phyloP scores from a whole-genome alignment of 2,329 filamentous ascomycete genomes.

The Diaporthe citri region DNA sequence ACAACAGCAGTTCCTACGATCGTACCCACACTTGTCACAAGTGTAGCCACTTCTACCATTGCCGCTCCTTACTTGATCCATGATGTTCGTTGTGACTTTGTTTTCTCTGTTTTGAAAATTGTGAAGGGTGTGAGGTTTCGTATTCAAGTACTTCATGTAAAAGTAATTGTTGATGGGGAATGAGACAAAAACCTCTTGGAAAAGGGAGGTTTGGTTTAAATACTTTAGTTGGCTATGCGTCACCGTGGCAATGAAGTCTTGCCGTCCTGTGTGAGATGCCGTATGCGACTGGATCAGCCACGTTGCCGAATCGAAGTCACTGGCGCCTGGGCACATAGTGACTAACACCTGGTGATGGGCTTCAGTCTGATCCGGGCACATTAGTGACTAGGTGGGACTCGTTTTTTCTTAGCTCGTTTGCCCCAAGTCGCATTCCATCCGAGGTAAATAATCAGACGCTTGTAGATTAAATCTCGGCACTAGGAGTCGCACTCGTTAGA shows the following conservation, averaged over 20 bases:
- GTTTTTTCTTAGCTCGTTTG: too few relatives aligned
- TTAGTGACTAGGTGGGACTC: not conserved
- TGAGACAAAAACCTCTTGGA: not conserved
- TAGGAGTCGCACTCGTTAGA: not conserved
- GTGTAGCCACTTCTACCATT: not conserved
- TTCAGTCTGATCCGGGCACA: not conserved
- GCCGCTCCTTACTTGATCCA: not conserved
- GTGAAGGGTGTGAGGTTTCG: not conserved
- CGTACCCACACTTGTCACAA: constrained; percentile 17
- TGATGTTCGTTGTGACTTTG: not conserved
- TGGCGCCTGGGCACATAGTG: not conserved
- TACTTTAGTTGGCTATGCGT: not conserved
- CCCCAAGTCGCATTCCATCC: not conserved
- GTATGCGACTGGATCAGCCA: not conserved
- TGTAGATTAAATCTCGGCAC: not conserved
- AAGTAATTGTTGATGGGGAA: not conserved
- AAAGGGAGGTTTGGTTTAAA: not conserved
- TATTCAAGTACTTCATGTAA: not conserved
- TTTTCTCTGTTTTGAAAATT: not conserved
- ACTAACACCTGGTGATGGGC: not conserved
- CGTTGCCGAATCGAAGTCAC: not conserved
- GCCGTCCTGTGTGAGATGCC: not conserved
- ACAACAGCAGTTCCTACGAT: constrained; percentile 21
- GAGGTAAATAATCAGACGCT: not conserved
- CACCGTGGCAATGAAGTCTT: not conserved